Conservation (phyloP, 2,329 filamentous ascomycete species). For the Botryotinia convoluta region DNA sequence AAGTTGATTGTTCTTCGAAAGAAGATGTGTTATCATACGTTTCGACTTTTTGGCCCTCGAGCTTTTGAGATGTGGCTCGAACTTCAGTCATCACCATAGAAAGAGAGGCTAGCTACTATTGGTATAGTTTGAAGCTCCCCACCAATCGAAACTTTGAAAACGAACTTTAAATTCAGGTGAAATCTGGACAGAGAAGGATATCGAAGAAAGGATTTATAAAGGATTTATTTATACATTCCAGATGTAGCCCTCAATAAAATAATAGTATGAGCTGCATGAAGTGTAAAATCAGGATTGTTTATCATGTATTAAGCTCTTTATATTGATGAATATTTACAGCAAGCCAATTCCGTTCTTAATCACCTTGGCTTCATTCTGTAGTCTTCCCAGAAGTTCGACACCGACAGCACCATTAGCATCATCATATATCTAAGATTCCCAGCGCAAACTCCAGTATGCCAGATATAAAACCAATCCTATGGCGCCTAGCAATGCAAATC, state of each 20-base stretch:
- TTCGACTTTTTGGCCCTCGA: constrained; percentile 7
- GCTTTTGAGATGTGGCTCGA: constrained; percentile 22
- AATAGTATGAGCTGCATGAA: neutral
- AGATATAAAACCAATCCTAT: neutral
- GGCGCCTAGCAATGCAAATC: constrained; percentile 13
- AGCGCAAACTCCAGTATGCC: constrained; percentile 2
- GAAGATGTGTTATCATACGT: constrained; percentile 10
- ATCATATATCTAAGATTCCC: neutral
- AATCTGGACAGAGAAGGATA: constrained; percentile 20
- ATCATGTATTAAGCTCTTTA: neutral
- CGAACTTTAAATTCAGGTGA: constrained; percentile 2
- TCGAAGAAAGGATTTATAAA: constrained; percentile 2
- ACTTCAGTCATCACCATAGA: neutral
- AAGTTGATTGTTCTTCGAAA: neutral
- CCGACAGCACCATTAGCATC: neutral
- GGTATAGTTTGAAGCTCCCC: neutral
- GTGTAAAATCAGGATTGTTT: neutral
- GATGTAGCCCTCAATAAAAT: neutral
- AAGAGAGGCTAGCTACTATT: constrained; percentile 1
- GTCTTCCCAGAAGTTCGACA: neutral
- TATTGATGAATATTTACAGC: neutral
- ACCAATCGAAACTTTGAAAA: constrained; percentile 6
- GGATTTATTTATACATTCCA: neutral
- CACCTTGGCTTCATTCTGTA: neutral
- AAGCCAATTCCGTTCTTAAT: neutral